Evolutionary conservation across 108 stramenopile species (phyloP).

Genomic region (Skeletonema menzelii): DNA sequence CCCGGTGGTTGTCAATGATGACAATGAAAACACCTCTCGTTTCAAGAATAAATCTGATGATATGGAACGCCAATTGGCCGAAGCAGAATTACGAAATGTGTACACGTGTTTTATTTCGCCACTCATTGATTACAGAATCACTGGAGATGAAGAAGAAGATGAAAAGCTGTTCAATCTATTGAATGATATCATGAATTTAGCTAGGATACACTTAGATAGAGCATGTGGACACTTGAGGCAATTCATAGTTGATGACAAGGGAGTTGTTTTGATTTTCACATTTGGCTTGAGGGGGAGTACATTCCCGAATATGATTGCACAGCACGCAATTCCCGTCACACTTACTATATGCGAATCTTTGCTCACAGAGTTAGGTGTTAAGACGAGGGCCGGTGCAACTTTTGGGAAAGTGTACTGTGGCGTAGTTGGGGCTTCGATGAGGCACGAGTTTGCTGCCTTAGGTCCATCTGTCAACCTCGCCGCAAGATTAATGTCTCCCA

Average conservation of each 20-base stretch:
- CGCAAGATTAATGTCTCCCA: constrained; percentile 62
- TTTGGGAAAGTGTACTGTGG: constrained; percentile 78
- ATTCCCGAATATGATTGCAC: constrained; percentile 71
- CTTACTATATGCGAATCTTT: constrained; percentile 59
- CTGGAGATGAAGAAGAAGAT: constrained; percentile 47
- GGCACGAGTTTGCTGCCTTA: constrained; percentile 74
- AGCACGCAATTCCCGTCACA: constrained; percentile 66
- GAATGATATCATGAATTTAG: constrained; percentile 71
- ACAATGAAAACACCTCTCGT: constrained; percentile 44
- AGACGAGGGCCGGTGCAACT: constrained; percentile 62
- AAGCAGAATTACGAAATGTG: constrained; percentile 71
- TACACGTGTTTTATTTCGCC: constrained; percentile 68
- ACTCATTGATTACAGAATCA: constrained; percentile 38
- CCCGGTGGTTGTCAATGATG: constrained; percentile 70
- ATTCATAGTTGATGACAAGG: constrained; percentile 84
- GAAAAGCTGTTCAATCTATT: constrained; percentile 45
- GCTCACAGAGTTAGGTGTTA: constrained; percentile 53
- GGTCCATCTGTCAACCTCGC: constrained; percentile 79
- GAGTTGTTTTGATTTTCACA: constrained; percentile 69
- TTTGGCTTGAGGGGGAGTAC: constrained; percentile 80
- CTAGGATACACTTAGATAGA: constrained; percentile 49
- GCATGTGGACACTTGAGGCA: constrained; percentile 71
- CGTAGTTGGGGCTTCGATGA: constrained; percentile 64
- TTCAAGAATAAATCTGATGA: constrained; percentile 21
- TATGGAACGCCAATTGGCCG: constrained; percentile 52